Evolutionary conservation across 2,329 filamentous ascomycete species (phyloP).

Genomic region (Uncinocarpus reesii): DNA sequence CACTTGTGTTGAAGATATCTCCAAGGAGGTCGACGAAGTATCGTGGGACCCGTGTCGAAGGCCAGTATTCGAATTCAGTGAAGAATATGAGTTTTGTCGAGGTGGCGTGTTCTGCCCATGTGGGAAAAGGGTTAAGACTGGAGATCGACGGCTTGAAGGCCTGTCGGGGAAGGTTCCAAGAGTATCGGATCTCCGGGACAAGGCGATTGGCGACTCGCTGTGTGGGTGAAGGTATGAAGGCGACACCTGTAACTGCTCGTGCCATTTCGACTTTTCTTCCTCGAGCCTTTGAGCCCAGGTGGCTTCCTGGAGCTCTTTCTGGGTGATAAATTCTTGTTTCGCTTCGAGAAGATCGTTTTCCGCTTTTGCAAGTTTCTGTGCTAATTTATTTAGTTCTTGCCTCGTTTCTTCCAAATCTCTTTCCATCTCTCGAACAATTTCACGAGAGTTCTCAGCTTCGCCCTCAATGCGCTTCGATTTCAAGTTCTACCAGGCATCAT

Average conservation of each 20-base stretch:
- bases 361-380: slow-evolving; percentile 36
- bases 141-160: slow-evolving; percentile 34
- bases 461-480: slow-evolving; percentile 64
- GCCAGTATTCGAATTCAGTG: slow-evolving; percentile 22
- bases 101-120: slow-evolving; percentile 33
- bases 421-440: slow-evolving; percentile 32
- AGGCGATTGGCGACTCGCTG: slow-evolving; percentile 35
- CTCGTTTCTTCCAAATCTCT: slow-evolving; percentile 55
- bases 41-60: slow-evolving; percentile 28
- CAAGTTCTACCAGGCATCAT: slow-evolving; percentile 43
- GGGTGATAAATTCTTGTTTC: slow-evolving; percentile 46
- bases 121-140: slow-evolving; percentile 29
- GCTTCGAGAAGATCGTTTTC: slow-evolving; percentile 54
- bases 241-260: slow-evolving; percentile 35
- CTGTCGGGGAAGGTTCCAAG: slow-evolving; percentile 27
- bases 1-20: slow-evolving; percentile 40
- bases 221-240: slow-evolving; percentile 30
- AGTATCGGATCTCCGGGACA: slow-evolving; percentile 32
- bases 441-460: slow-evolving; percentile 60
- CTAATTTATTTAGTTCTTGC: slow-evolving; percentile 45
- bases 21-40: slow-evolving; percentile 9
- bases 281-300: slow-evolving; percentile 51
- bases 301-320: slow-evolving; percentile 49
- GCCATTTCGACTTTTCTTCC: slow-evolving; percentile 54
- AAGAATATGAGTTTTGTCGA: slow-evolving; percentile 40